phyloP scores from a whole-genome alignment of 169 alveolate genomes.

The Plasmodium adleri region DNA sequence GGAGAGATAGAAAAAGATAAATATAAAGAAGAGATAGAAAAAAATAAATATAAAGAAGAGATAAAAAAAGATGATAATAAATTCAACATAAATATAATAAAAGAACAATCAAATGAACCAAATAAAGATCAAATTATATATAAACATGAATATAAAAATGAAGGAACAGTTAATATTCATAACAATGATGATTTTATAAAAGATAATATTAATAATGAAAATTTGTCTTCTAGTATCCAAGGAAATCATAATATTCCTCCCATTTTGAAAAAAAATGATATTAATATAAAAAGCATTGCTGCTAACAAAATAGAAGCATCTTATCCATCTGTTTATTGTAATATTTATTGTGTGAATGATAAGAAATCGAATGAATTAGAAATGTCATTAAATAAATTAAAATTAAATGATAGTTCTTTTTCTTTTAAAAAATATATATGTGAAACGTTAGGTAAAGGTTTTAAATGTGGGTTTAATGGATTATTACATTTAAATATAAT shows the following conservation, averaged over 20 bases:
- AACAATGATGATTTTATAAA: no score
- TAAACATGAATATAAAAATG: no score
- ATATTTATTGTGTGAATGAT: constrained; percentile 91
- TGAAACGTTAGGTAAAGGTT: constrained; percentile 94
- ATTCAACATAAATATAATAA: no score
- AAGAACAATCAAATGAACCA: no score
- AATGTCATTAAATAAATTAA: constrained; percentile 89
- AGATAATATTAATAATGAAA: no score
- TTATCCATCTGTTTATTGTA: constrained; percentile 93
- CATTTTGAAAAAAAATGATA: not conserved
- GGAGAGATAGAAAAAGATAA: not conserved
- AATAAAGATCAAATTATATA: no score
- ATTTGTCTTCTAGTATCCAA: not conserved
- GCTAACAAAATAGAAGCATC: constrained; percentile 79
- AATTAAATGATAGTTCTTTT: constrained; percentile 92
- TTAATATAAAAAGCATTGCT: constrained; percentile 35
- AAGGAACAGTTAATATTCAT: no score
- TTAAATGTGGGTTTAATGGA: constrained; percentile 96
- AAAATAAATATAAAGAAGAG: no score
- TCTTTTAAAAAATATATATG: constrained; percentile 88
- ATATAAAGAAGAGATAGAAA: no score
- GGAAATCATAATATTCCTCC: not conserved
- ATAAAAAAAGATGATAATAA: no score
- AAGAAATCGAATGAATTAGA: constrained; percentile 79
- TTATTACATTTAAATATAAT: constrained; percentile 95